Evolutionary conservation across 2,329 filamentous ascomycete species (phyloP).

Genomic region (Colletotrichum destructivum): DNA sequence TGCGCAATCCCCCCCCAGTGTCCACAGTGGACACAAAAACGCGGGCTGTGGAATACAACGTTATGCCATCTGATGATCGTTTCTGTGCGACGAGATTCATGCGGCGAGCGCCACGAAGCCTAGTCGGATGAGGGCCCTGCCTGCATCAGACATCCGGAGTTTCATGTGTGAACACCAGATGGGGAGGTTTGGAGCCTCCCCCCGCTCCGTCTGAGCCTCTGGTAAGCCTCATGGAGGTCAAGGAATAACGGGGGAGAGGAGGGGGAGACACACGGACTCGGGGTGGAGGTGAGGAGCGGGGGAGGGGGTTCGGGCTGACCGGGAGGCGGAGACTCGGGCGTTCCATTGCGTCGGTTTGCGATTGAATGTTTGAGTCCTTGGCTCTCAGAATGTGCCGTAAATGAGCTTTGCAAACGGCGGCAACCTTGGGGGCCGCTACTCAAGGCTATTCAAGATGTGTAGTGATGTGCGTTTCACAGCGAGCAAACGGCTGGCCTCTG

Average conservation of each 20-base stretch:
- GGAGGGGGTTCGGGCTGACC: slow-evolving; percentile 32
- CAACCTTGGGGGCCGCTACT: slow-evolving; percentile 3
- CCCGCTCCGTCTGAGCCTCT: slow-evolving; percentile 5
- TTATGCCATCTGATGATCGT: slow-evolving; percentile 37
- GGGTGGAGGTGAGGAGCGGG: not conserved
- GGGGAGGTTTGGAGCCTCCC: not conserved
- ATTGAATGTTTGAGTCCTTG: slow-evolving; percentile 18
- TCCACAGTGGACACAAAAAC: slow-evolving; percentile 9
- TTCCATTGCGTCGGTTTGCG: slow-evolving; percentile 24
- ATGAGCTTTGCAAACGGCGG: slow-evolving; percentile 16
- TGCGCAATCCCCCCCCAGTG: no score
- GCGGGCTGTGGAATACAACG: slow-evolving; percentile 1
- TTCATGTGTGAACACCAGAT: slow-evolving; percentile 32
- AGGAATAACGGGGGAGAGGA: not conserved
- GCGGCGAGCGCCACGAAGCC: slow-evolving; percentile 31
- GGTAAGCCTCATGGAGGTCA: not conserved
- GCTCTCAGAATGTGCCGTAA: slow-evolving; percentile 5
- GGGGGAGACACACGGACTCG: not conserved
- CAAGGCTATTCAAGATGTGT: not conserved
- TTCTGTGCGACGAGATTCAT: slow-evolving; percentile 40
- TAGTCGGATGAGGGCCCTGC: slow-evolving; percentile 32
- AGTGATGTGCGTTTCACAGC: not conserved
- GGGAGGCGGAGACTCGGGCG: slow-evolving; percentile 20
- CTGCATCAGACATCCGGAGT: slow-evolving; percentile 40
- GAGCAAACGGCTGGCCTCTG: not conserved